A percentile compares a stretch with the other conserved stretches of the same genome.
Conservation (phyloP, 169 alveolate genomes). For the Miamiensis avidus region DNA sequence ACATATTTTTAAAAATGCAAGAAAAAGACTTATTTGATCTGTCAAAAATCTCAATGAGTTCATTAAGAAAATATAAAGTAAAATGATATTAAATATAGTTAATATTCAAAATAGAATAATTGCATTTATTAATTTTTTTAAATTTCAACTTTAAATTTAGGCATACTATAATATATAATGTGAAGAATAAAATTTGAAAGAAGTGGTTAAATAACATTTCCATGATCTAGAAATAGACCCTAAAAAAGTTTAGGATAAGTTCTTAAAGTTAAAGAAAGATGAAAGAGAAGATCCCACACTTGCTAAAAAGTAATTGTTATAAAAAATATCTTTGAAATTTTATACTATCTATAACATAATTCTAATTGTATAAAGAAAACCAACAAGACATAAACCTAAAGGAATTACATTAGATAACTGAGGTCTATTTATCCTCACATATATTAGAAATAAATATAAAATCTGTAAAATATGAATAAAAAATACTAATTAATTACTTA, state of each 20-base stretch:
- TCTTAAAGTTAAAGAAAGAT: constrained; percentile 10
- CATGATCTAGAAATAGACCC: constrained; percentile 2
- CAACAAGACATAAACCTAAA: background rate
- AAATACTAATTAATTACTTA: too few relatives aligned
- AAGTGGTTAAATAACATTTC: constrained; percentile 9
- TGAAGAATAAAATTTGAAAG: background rate
- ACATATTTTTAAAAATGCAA: background rate
- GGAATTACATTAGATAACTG: background rate
- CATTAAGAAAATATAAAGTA: constrained; percentile 17
- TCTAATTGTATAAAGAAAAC: background rate
- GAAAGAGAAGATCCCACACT: constrained; percentile 1
- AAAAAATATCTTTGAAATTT: too few relatives aligned
- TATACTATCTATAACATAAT: too few relatives aligned
- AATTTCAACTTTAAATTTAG: background rate
- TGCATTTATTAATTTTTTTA: too few relatives aligned
- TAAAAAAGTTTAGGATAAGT: background rate
- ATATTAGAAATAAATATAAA: too few relatives aligned
- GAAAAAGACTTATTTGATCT: constrained; percentile 1
- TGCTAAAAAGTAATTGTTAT: background rate
- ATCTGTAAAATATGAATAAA: too few relatives aligned
- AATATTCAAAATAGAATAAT: too few relatives aligned
- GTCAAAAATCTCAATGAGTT: background rate
- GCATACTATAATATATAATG: constrained; percentile 7
- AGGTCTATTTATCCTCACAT: too few relatives aligned
- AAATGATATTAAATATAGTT: too few relatives aligned